Evolutionary conservation across 2,329 filamentous ascomycete genomes (phyloP).

Genomic region (Cyphellophora europaea): DNA sequence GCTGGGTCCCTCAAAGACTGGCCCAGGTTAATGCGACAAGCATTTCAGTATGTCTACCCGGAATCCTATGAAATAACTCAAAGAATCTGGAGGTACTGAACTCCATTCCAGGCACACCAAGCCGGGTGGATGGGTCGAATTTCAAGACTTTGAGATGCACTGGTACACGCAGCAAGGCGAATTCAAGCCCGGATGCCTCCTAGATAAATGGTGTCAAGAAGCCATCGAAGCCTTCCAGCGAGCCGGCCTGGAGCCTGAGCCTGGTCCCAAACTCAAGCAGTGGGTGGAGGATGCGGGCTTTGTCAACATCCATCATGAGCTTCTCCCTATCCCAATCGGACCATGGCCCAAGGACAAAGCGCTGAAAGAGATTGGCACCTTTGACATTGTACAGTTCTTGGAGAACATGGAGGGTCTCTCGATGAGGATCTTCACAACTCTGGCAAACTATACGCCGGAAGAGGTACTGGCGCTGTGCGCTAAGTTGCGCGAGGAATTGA

Average conservation of each 20-base stretch:
- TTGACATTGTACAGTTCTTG: slow-evolving; percentile 7
- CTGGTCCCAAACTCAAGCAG: slow-evolving; percentile 18
- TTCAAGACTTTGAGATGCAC: slow-evolving; percentile 30
- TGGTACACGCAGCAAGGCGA: too few species aligned
- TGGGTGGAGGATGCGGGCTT: slow-evolving; percentile 25
- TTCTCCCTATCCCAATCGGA: slow-evolving; percentile 18
- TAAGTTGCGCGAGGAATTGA: slow-evolving; percentile 21
- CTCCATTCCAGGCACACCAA: too few species aligned
- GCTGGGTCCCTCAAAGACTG: slow-evolving; percentile 8
- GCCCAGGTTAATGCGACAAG: slow-evolving; percentile 4
- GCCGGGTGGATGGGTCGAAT: slow-evolving; percentile 37
- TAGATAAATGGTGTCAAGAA: too few species aligned
- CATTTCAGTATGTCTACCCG: slow-evolving; percentile 4
- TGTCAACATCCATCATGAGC: slow-evolving; percentile 21
- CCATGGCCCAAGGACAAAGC: slow-evolving; percentile 22
- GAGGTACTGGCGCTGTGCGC: slow-evolving; percentile 26
- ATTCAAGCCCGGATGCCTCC: slow-evolving; percentile 23
- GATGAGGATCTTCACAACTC: slow-evolving; percentile 25
- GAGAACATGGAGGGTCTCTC: slow-evolving; percentile 11
- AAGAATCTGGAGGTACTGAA: too few species aligned
- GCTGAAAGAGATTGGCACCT: slow-evolving; percentile 19
- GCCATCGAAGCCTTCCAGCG: slow-evolving; percentile 3
- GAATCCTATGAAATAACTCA: too few species aligned
- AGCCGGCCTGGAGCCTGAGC: slow-evolving; percentile 5
- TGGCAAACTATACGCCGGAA: slow-evolving; percentile 32